Base-by-base conservation (phyloP, 2,329 filamentous ascomycete species). In the Talaromyces verruculosus region DNA sequence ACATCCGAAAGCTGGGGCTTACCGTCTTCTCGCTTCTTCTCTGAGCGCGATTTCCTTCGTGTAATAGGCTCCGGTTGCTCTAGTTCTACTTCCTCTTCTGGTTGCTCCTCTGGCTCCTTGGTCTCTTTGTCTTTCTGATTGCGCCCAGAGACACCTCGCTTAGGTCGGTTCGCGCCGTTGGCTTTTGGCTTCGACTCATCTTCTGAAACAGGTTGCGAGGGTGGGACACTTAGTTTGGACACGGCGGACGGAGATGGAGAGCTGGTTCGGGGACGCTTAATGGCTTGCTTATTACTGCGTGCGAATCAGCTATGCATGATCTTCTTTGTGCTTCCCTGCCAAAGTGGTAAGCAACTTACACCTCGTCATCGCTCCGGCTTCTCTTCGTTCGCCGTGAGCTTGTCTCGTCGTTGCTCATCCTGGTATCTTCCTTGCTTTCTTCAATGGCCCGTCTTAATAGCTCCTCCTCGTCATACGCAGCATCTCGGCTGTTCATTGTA, bases 401-500 rank as follows among this genome's bases (percentile, higher is more conserved):
- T 41, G 78, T 82, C 41, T 89, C 88, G 13, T 76, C 75, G 39
- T 83, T 82, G 13, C 61, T 63, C 45, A 82, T 78, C 58, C 84
- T 83, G 11, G 85, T 88, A 51, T 96, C 92, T 74, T 91, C 89
- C 79, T 93, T 97, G 82, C 95, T 99, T 68, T 96, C 93, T 77
- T 98, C 94, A 71, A 99, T 93, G 35, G 94, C 95, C 70, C 91
- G 88, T 64, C 93, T 88, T 45, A 99, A 79, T 73, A 93, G 89
- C 76, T 96, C 92, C 72, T 96, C 93, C 78, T 99, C 95, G 70
- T 98, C 93, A 72, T 98, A 98, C 25, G 93, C 94, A 49, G 94
- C 93, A 77, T 93, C 91, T 68, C 94, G 88, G 76, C 95, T 99
- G 75, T 98, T 97, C 92, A 98, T 97, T 6, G 95, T 99, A 22